These are phyloP conservation scores for Ophiostoma montium DNA, from an alignment of 2,329 filamentous ascomycete genomes.

Conservation along the genomic window DNA sequence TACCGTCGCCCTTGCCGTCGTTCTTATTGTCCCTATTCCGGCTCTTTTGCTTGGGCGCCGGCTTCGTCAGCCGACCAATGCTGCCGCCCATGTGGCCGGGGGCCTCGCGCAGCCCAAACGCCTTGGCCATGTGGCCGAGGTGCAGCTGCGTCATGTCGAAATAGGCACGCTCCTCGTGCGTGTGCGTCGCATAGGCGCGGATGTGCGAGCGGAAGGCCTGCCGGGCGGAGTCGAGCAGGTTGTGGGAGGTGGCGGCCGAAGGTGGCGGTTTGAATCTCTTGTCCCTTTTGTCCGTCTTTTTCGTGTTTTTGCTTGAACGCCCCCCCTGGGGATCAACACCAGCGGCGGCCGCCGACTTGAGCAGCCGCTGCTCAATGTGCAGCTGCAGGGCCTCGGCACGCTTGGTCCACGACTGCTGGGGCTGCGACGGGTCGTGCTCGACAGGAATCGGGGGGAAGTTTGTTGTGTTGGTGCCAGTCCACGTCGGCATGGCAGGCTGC, in stretches of 20 bases:
- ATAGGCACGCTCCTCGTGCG: conserved; percentile 66
- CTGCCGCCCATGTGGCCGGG: conserved; percentile 65
- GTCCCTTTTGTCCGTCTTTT: neutral
- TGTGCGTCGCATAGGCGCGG: conserved; percentile 86
- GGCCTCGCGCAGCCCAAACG: conserved; percentile 77
- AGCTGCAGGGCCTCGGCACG: conserved; percentile 43
- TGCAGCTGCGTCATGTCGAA: conserved; percentile 91
- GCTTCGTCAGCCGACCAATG: conserved; percentile 30
- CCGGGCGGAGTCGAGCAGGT: conserved; percentile 65
- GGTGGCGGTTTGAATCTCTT: neutral
- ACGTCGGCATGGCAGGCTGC: conserved; percentile 27
- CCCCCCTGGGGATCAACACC: conserved; percentile 10
- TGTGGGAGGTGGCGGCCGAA: conserved; percentile 20
- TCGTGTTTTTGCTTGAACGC: conserved; percentile 5
- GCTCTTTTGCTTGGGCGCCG: conserved; percentile 19
- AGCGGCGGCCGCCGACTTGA: conserved; percentile 15
- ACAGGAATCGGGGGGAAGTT: conserved; percentile 12
- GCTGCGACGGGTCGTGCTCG: conserved; percentile 22
- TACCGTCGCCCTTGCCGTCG: neutral
- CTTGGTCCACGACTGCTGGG: conserved; percentile 26
- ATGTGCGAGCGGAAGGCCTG: conserved; percentile 86
- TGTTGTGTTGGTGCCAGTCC: neutral
- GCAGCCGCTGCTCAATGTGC: conserved; percentile 44
- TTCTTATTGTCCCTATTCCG: neutral
- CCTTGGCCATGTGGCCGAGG: conserved; percentile 85